Conservation (phyloP, 2,329 filamentous ascomycete species). For the Leptodontidium sp. region DNA sequence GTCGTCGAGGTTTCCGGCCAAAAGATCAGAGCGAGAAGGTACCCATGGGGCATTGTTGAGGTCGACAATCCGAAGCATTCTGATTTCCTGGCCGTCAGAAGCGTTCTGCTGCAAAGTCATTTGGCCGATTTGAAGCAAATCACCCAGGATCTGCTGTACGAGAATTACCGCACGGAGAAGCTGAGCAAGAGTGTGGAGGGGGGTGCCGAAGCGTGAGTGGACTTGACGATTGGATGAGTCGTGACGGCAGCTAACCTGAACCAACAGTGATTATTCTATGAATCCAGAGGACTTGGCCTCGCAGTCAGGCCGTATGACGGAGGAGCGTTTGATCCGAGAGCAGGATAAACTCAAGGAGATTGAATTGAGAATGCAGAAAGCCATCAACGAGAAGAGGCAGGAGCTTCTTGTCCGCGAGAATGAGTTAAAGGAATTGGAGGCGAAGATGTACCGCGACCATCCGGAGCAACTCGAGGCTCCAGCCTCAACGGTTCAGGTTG, state of each 20-base stretch:
- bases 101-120: constrained; percentile 95
- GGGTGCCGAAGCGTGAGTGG: constrained; percentile 82
- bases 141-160: constrained; percentile 98
- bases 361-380: constrained; percentile 98
- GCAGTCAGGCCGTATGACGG: constrained; percentile 97
- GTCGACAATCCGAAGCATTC: constrained; percentile 99
- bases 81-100: constrained; percentile 96
- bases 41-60: constrained; percentile 98
- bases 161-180: constrained; percentile 99
- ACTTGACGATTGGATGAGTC: constrained; percentile 13
- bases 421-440: constrained; percentile 97
- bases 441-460: constrained; percentile 89
- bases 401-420: constrained; percentile 96
- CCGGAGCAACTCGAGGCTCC: constrained; percentile 10
- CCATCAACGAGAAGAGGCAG: constrained; percentile 99
- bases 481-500: constrained; percentile 1
- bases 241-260: constrained; percentile 46
- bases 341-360: constrained; percentile 99
- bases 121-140: constrained; percentile 99
- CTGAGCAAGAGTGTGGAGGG: constrained; percentile 98
- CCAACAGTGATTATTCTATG: constrained; percentile 81
- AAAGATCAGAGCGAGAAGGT: constrained; percentile 91
- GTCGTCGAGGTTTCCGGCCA: constrained; percentile 91
- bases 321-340: constrained; percentile 97
- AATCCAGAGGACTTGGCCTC: constrained; percentile 96